These are phyloP conservation scores for Trichophyton rubrum DNA, from an alignment of 2,329 filamentous ascomycete genomes.

Conservation along the genomic window DNA sequence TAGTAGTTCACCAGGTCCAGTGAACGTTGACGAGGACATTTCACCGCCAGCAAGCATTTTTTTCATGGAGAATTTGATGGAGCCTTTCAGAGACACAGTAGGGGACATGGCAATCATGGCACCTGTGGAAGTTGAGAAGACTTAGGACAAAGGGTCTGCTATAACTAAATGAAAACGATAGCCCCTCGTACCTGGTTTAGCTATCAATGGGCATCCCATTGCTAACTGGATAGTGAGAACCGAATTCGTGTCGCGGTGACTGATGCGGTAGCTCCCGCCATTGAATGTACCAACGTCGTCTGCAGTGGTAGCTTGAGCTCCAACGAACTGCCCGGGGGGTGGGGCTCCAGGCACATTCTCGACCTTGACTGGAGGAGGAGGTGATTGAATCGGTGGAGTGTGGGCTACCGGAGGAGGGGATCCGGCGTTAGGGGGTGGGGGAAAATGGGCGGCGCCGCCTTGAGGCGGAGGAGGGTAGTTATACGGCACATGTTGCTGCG, in stretches of 20 bases:
- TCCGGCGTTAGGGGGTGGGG: constrained; percentile 12
- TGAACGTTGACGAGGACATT: constrained; percentile 65
- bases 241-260: constrained; percentile 81
- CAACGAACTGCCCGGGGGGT: constrained; percentile 47
- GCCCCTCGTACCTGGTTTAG: constrained; percentile 54
- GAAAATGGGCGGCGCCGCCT: constrained; percentile 9
- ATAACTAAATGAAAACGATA: neutral
- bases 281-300: constrained; percentile 97
- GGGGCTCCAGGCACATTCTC: constrained; percentile 31
- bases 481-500: constrained; percentile 1
- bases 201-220: constrained; percentile 69
- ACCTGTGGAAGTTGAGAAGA: constrained; percentile 34
- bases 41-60: constrained; percentile 78
- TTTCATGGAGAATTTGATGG: constrained; percentile 75
- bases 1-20: constrained; percentile 80
- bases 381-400: constrained; percentile 12
- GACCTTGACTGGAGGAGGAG: constrained; percentile 14
- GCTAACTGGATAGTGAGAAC: constrained; percentile 82
- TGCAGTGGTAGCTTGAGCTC: constrained; percentile 48
- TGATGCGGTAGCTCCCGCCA: constrained; percentile 85
- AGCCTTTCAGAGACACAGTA: constrained; percentile 69
- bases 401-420: constrained; percentile 15
- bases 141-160: neutral
- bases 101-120: constrained; percentile 93
- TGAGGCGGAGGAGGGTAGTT: constrained; percentile 9